Evolutionary conservation across 2,329 filamentous ascomycete species (phyloP).

Genomic region (Cladobotryum mycophilum): DNA sequence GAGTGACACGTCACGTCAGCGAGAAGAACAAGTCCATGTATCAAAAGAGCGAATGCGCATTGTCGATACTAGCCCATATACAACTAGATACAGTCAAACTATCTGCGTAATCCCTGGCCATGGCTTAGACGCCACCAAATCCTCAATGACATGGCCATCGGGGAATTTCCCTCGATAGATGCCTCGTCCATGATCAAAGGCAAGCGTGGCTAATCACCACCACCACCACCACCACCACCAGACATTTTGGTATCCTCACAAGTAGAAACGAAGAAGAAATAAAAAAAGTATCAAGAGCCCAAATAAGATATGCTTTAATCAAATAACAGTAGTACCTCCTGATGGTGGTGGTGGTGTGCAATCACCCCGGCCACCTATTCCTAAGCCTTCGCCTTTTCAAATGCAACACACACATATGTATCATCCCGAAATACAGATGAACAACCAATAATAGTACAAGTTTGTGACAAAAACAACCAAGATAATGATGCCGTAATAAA

Average conservation of each 20-base stretch:
- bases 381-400: neutral
- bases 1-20: neutral
- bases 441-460: neutral
- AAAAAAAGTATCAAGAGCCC: neutral
- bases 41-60: neutral
- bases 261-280: neutral
- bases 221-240: too few species aligned
- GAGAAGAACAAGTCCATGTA: too few species aligned
- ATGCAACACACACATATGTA: conserved; percentile 1
- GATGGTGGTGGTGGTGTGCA: neutral
- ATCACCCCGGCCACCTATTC: neutral
- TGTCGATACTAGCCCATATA: neutral
- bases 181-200: neutral
- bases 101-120: neutral
- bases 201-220: neutral
- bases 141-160: too few species aligned
- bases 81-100: neutral
- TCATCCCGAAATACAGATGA: neutral
- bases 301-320: conserved; percentile 1
- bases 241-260: neutral
- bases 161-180: neutral
- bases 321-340: conserved; percentile 3
- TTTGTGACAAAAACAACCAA: neutral
- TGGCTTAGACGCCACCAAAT: too few species aligned
- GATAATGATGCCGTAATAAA: neutral